Percentiles rank a stretch among this genome's conserved stretches.
phyloP scores from a whole-genome alignment of 106 monocot genomes.

The Allium cepa region DNA sequence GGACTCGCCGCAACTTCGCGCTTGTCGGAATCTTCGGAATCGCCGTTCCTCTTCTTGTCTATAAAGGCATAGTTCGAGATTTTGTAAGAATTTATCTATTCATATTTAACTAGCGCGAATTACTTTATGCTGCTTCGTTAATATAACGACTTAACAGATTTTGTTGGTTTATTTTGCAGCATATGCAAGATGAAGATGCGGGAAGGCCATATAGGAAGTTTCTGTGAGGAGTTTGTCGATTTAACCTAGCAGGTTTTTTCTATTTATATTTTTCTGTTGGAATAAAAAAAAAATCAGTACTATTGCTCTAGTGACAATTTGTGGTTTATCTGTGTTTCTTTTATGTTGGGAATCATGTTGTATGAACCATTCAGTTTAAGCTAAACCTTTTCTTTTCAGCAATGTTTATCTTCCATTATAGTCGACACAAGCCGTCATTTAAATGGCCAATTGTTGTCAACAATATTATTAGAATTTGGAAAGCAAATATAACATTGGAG shows the following conservation, averaged over 20 bases:
- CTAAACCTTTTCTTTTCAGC: too few relatives aligned
- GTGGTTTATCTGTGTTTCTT: too few relatives aligned
- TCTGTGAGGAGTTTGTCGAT: slow-evolving; percentile 15
- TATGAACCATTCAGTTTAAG: too few relatives aligned
- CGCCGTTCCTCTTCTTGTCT: slow-evolving; percentile 78
- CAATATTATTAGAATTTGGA: too few relatives aligned
- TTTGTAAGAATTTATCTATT: slow-evolving; percentile 22
- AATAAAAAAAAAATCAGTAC: not conserved
- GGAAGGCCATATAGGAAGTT: slow-evolving; percentile 55
- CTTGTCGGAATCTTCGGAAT: slow-evolving; percentile 87
- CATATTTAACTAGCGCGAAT: not conserved
- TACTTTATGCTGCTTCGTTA: not conserved
- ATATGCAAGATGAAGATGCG: slow-evolving; percentile 79
- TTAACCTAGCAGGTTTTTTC: too few relatives aligned
- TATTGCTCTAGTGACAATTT: not conserved
- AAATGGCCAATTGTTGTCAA: too few relatives aligned
- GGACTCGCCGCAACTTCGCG: slow-evolving; percentile 84
- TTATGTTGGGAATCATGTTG: too few relatives aligned
- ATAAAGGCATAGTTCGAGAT: slow-evolving; percentile 82
- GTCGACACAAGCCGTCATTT: too few relatives aligned
- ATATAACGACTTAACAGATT: slow-evolving; percentile 1
- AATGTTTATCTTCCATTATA: too few relatives aligned
- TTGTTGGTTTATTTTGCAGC: slow-evolving; percentile 20
- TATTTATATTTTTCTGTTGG: not conserved
- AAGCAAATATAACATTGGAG: too few relatives aligned